phyloP scores from a whole-genome alignment of 305 asterid genomes.

The Coffea humblotiana region DNA sequence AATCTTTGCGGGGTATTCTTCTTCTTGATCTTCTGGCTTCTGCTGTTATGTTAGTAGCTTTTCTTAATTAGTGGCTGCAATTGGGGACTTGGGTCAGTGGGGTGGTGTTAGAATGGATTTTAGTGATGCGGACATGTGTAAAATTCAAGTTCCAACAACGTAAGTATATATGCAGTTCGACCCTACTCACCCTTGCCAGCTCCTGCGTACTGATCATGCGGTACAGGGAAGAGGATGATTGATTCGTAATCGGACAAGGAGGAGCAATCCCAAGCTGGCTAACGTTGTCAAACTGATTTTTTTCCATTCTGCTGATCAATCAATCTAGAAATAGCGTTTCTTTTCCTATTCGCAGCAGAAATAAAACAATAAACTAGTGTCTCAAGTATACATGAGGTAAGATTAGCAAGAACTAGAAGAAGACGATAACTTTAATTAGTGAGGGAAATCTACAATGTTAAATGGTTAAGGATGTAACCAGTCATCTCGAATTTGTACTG shows the following conservation, averaged over 20 bases:
- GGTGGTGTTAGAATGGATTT: background rate
- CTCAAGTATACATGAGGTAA: no score
- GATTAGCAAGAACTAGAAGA: background rate
- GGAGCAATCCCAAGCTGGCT: background rate
- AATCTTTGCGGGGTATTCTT: background rate
- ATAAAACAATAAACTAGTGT: background rate
- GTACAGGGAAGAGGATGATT: background rate
- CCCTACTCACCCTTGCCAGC: background rate
- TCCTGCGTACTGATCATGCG: background rate
- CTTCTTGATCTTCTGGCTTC: background rate
- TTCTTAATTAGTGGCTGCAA: background rate
- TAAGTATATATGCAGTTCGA: background rate
- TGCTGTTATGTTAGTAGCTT: background rate
- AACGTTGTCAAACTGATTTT: background rate
- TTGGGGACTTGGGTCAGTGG: background rate
- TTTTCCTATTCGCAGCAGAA: background rate
- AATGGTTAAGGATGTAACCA: no score
- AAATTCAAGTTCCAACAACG: background rate
- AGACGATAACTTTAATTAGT: background rate
- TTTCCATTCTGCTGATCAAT: background rate
- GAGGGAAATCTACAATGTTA: background rate
- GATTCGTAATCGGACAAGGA: background rate
- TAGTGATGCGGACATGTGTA: background rate
- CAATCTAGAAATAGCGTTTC: background rate
- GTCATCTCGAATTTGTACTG: background rate